These are phyloP conservation scores for Metarhizium album DNA, from an alignment of 2,329 filamentous ascomycete genomes.

Conservation along the genomic window DNA sequence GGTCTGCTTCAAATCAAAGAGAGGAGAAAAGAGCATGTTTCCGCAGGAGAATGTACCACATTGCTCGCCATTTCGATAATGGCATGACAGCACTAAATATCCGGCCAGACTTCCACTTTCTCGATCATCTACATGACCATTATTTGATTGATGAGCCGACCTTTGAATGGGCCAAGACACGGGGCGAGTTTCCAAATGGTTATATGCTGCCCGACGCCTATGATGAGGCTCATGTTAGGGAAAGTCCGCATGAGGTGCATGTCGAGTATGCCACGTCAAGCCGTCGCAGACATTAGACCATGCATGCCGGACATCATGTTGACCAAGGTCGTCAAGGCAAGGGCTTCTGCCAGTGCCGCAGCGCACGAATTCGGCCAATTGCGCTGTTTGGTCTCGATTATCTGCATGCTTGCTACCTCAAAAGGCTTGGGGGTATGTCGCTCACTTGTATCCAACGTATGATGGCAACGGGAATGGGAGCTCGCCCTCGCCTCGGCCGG, in stretches of 20 bases:
- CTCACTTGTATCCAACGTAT: background rate
- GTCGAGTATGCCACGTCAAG: background rate
- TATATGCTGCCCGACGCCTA: conserved; percentile 1
- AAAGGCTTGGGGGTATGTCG: background rate
- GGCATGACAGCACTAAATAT: conserved; percentile 14
- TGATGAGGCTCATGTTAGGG: no score
- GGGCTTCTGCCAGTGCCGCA: background rate
- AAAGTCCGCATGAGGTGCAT: background rate
- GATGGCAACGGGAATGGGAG: background rate
- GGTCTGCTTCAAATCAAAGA: conserved; percentile 4
- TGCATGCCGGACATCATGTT: background rate
- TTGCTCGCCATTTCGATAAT: conserved; percentile 31
- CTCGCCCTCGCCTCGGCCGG: background rate
- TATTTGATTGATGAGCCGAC: conserved; percentile 17
- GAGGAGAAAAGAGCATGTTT: conserved; percentile 19
- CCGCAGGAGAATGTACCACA: conserved; percentile 36
- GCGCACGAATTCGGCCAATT: background rate
- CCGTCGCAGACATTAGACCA: background rate
- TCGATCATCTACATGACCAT: conserved; percentile 24
- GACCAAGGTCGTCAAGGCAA: background rate
- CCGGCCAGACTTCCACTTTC: conserved; percentile 29
- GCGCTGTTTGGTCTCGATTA: background rate
- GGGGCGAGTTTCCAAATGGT: conserved; percentile 20
- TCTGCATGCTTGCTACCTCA: background rate
- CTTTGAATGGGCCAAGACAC: conserved; percentile 13